Evolutionary conservation across 805 yeast species (phyloP), one percentile per base, ranked within the genome.

Genomic region (Ogataea ganodermae): DNA sequence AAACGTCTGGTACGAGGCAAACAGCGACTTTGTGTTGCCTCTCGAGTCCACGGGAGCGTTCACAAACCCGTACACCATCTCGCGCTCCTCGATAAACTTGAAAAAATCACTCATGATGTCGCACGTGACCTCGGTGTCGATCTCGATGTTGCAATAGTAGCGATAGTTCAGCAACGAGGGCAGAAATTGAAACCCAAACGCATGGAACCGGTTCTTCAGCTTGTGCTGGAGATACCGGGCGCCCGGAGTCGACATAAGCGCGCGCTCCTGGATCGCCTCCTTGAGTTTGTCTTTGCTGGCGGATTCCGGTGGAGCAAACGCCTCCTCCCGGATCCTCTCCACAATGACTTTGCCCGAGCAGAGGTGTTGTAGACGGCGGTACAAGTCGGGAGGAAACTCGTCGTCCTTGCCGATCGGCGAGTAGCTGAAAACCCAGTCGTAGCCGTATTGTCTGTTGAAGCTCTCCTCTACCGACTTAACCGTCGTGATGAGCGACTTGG

Each of bases 371-470:
- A 91, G 80, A 10, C 76, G 70, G n/a, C 67, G 61, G 56, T 75
- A 81, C 62, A 89, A 85, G 51, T 84, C 86, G 1, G 82, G 83
- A 20, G 79, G 72, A 66, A 89, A 87, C 31, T 73, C 80, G 42
- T 44, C 39, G 17, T 45, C 45, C 32, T 38, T 28, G 6, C 46
- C 44, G 3, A 51, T 44, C 59, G 89, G 91, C 65, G 88, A 90
- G 57, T 54, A 60, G 8, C 88, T 73, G 62, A 91, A 90, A 13
- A 89, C 88, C 96, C 97, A 91, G 55, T 92, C 96, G 62, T 91
- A 91, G 50, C 84, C 74, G 68, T 71, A 86, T 40, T 81, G 73
- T 9, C 69, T 61, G 70, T 91, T 91, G 75, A 91, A 91, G 46
- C 96, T 73, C 62, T 85, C 91, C 67, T 91, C 96, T 27, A 90